phyloP scores from a whole-genome alignment of 257 asterid genomes.

The Solanum piurae region DNA sequence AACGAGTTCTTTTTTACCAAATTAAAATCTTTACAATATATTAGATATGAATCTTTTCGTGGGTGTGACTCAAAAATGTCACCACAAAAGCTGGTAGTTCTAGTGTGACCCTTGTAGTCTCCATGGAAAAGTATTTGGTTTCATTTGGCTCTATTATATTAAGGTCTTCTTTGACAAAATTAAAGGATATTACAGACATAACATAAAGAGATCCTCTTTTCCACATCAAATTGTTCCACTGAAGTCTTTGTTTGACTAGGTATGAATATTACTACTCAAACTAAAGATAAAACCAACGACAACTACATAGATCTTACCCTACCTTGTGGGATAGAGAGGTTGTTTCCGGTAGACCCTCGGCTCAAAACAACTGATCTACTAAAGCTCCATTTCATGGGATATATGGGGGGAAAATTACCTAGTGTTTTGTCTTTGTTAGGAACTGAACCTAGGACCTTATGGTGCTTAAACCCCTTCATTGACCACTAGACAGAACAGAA shows the following conservation, averaged over 20 bases:
- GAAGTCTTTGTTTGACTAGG: neutral
- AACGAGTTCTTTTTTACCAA: neutral
- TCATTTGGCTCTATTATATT: neutral
- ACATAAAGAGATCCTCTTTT: neutral
- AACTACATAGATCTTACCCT: too few relatives aligned
- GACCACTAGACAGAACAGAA: neutral
- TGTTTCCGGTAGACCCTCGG: fast-evolving
- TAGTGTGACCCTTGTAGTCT: neutral
- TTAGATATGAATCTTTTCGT: neutral
- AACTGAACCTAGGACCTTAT: neutral
- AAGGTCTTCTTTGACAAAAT: neutral
- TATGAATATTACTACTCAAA: neutral
- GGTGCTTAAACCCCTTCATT: neutral
- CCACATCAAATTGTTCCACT: neutral
- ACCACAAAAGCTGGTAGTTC: neutral
- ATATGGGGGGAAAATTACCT: too few relatives aligned
- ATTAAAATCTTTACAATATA: neutral
- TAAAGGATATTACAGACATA: neutral
- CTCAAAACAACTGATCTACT: neutral
- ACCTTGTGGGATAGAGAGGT: neutral
- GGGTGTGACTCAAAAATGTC: neutral
- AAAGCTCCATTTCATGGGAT: neutral
- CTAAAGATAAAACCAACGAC: neutral
- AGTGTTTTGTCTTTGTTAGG: neutral
- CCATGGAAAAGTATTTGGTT: neutral